Conservation (phyloP, 1,139 yeast genomes). For the Taphrina deformans region DNA sequence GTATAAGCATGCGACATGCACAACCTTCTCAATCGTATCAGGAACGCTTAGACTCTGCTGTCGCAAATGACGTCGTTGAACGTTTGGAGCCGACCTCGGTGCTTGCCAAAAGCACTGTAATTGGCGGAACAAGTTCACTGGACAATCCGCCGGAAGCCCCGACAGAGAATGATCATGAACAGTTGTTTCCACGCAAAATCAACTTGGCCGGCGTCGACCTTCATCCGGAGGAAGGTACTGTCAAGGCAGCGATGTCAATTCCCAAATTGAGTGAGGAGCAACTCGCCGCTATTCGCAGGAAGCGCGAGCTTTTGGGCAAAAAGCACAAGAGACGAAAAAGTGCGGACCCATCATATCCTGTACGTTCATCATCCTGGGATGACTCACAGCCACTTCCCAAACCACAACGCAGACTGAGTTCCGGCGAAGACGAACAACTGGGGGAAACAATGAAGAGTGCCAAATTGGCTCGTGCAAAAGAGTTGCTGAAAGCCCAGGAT, state of each 20-base stretch:
- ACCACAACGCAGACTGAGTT: conserved; percentile 19
- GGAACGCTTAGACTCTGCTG: background rate
- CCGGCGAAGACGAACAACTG: conserved; percentile 6
- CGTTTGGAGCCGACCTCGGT: background rate
- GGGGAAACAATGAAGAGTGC: conserved; percentile 8
- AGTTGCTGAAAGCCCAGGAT: conserved; percentile 20
- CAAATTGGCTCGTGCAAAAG: conserved; percentile 20
- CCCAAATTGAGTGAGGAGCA: conserved; percentile 22
- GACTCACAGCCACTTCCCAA: conserved; percentile 9
- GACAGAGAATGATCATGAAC: background rate
- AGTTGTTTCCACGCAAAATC: conserved; percentile 4
- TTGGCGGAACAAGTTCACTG: background rate
- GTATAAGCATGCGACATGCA: background rate
- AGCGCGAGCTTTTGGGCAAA: conserved; percentile 25
- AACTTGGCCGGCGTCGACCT: conserved; percentile 28
- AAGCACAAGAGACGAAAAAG: conserved; percentile 29
- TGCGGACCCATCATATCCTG: conserved; percentile 23
- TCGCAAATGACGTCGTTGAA: background rate
- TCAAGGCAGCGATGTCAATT: conserved; percentile 9
- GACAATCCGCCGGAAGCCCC: background rate
- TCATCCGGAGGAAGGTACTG: conserved; percentile 25
- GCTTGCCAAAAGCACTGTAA: too few species aligned
- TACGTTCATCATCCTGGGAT: conserved; percentile 27
- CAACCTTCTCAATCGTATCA: conserved; percentile 11
- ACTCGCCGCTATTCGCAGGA: conserved; percentile 22